Evolutionary conservation across 208 protist species (phyloP).

Genomic region (Acanthamoeba lenticulata): DNA sequence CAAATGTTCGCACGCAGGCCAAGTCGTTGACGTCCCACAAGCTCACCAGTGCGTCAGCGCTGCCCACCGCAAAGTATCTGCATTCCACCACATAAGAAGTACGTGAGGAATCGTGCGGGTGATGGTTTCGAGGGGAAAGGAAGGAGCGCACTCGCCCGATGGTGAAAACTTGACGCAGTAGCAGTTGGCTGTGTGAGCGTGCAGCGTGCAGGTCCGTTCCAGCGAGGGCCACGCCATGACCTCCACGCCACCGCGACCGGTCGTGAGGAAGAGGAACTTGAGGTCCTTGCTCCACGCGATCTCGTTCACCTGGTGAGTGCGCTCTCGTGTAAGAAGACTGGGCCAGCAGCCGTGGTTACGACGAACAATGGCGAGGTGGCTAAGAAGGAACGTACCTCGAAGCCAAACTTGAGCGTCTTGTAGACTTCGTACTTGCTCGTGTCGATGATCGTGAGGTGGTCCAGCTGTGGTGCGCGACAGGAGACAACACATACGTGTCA

Average conservation of each 20-base stretch:
- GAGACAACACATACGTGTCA: background rate
- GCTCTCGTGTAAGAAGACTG: background rate
- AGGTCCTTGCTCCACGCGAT: constrained; percentile 71
- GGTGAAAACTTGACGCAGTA: constrained; percentile 78
- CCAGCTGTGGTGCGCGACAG: background rate
- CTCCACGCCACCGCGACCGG: constrained; percentile 70
- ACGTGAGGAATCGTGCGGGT: background rate
- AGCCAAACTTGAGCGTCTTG: constrained; percentile 55
- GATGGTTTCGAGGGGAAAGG: background rate
- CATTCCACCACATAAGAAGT: background rate
- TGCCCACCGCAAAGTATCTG: constrained; percentile 67
- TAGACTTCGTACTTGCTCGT: constrained; percentile 65
- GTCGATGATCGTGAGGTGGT: constrained; percentile 78
- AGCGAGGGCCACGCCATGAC: constrained; percentile 61
- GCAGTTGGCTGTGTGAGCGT: constrained; percentile 78
- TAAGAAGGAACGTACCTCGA: background rate
- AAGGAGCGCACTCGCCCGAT: constrained; percentile 24
- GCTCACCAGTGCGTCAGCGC: constrained; percentile 74
- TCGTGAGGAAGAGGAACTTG: constrained; percentile 72
- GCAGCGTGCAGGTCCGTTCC: constrained; percentile 32
- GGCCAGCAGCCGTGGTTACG: no score
- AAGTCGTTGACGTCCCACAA: constrained; percentile 72
- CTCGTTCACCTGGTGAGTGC: constrained; percentile 75
- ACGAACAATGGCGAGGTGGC: no score
- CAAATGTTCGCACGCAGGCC: constrained; percentile 69